Evolutionary conservation across 345 rosid genomes (phyloP), one percentile per base, ranked within the genome.

Genomic region (Dovyalis caffra): DNA sequence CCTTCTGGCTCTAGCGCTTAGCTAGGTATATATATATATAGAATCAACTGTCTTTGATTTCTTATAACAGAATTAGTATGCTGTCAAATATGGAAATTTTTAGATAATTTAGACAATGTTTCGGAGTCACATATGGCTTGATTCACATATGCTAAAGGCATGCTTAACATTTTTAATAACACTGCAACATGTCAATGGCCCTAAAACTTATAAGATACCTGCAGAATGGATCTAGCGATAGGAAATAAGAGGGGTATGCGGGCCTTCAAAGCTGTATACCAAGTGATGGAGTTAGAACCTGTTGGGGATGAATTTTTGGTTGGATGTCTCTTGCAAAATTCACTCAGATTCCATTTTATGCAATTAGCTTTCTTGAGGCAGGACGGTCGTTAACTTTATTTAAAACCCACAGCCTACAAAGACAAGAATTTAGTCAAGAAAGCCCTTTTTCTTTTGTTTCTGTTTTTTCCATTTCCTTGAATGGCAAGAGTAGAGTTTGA

Each of bases 1-100:
- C 73, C 86, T 5, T 37, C 78, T 29, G 70, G 15, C 28, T 57
- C 82, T 21, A 0, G 53, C n/a, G 21, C 88, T 51, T 80, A 81
- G 76, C 47, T 76, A 11, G 82, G 86, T 81, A 72, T 45, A 2
- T 64, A 3, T 61, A 5, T 56, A 1, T 3, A n/a, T n/a, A n/a
- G n/a, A 35, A 63, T 32, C 10, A 47, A 33, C 28, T 5, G 1
- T 1, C 26, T 11, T 21, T 21, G 31, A 12, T 53, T 37, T 28
- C n/a, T 25, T 7, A 37, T 18, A 1, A 6, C 26, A 14, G 0
- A 62, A 43, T 20, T 12, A 16, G 5, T 5, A 72, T 43, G 40
- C 75, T 28, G 16, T 60, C 2, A 4, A 43, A 4, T 26, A 8
- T 37, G 25, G 25, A 18, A 49, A 15, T 29, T 53, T n/a, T 53